Conservation (phyloP, 2,329 filamentous ascomycete species). For the Clonostachys solani region DNA sequence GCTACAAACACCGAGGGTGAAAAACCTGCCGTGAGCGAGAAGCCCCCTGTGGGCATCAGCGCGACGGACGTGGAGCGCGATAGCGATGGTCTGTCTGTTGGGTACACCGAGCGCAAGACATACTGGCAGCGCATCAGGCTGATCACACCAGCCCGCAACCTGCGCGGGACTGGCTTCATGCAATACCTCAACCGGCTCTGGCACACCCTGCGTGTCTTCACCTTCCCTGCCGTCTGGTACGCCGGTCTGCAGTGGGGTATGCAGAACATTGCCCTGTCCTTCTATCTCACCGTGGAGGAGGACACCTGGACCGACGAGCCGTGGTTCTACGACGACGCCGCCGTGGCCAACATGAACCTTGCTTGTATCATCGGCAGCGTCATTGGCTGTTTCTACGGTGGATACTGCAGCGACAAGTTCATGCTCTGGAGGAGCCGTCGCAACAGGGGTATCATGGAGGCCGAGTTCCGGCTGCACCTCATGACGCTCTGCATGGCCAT, state of each 20-base stretch:
- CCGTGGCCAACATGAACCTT: slow-evolving; percentile 53
- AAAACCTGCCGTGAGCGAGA: too few species aligned
- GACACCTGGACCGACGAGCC: slow-evolving; percentile 49
- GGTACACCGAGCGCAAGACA: slow-evolving; percentile 30
- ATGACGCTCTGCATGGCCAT: slow-evolving; percentile 43
- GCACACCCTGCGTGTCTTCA: slow-evolving; percentile 52
- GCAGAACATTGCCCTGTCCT: slow-evolving; percentile 56
- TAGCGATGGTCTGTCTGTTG: slow-evolving; percentile 8
- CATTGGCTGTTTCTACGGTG: slow-evolving; percentile 52
- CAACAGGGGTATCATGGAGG: slow-evolving; percentile 49
- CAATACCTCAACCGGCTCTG: slow-evolving; percentile 49
- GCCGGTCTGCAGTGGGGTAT: slow-evolving; percentile 55
- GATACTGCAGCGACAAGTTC: slow-evolving; percentile 51
- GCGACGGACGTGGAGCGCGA: too few species aligned
- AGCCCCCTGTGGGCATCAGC: too few species aligned
- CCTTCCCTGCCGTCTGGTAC: slow-evolving; percentile 52
- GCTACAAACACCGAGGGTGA: too few species aligned
- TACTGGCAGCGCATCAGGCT: slow-evolving; percentile 52
- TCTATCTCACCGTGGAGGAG: slow-evolving; percentile 54
- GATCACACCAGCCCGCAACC: slow-evolving; percentile 50
- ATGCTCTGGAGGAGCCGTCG: slow-evolving; percentile 49
- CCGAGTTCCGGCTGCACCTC: slow-evolving; percentile 48
- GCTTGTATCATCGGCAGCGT: slow-evolving; percentile 49
- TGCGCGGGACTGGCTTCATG: slow-evolving; percentile 45
- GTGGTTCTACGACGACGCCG: slow-evolving; percentile 49